Base-by-base conservation (phyloP, 306 rosid species). In the Citrullus mucosospermus region DNA sequence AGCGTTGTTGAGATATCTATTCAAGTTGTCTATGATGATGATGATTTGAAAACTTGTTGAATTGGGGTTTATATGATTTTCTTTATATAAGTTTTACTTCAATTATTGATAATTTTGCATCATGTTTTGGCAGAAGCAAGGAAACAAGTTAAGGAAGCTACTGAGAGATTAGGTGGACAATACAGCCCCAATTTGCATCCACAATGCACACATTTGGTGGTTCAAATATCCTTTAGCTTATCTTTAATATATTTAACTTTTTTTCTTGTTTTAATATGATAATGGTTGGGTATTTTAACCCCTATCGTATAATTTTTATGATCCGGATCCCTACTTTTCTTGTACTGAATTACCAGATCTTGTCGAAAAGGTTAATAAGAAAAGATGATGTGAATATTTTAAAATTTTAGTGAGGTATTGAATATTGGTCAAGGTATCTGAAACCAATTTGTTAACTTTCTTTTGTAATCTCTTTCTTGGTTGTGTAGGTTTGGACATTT, bases 141-240 rank as follows among this genome's bases (percentile, higher is more conserved):
- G 90, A 91, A 92, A 81, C 99, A 96, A 85, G 99, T 96, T 68
- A 90, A 81, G 96, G 98, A 96, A 82, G 99, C 99, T 13, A 90
- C 96, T 13, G 88, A 86, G 86, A 88, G 93, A 85, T 89, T 96
- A 80, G 93, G 98, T 70, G 98, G 99, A 74, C 93, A 85, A 48
- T 96, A 96, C 82, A 92, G 99, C 88, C 90, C 98, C 68, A 87
- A 88, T 82, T 86, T 96, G 82, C 96, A 91, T 88, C 96, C 97
- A 8, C 96, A 90, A 73, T 96, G 99, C 85, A 92, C 98, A 76
- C 99, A 96, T 89, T 88, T 96, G 97, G 99, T 92, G 87, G 99
- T 96, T 76, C 97, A 96, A 83, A 96, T 96, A 96, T 96, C 99
- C 99, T 96, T 95, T 51, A 22, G 58, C 53, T 62, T 25, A 30